phyloP scores from a whole-genome alignment of 176 grass and related monocot genomes.

The Metroxylon sagu region DNA sequence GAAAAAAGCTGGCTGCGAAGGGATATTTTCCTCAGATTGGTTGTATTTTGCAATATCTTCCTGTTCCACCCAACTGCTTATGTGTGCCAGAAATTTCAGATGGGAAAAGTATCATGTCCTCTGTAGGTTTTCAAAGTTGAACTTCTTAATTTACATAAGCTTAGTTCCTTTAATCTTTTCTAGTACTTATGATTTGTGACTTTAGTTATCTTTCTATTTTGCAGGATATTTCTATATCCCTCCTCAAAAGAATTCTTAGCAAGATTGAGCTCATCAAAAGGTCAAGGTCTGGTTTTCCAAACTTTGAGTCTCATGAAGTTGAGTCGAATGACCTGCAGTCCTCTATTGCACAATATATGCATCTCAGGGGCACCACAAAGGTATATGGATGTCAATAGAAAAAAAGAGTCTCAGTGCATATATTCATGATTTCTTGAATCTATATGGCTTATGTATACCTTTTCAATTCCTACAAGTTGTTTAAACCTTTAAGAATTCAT shows the following conservation, averaged over 20 bases:
- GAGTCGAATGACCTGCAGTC: constrained; percentile 69
- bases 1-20: constrained; percentile 51
- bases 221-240: constrained; percentile 68
- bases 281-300: constrained; percentile 69
- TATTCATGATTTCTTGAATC: no score
- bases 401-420: no score
- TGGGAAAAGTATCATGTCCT: constrained; percentile 72
- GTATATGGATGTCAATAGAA: constrained; percentile 23
- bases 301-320: constrained; percentile 66
- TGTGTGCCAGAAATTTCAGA: constrained; percentile 79
- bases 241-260: constrained; percentile 72
- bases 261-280: constrained; percentile 93
- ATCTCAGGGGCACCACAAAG: constrained; percentile 78
- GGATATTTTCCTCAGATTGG: constrained; percentile 60
- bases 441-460: no score
- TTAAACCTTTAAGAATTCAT: constrained; percentile 2
- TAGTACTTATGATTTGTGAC: background rate
- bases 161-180: background rate
- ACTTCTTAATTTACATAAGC: background rate
- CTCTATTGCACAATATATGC: constrained; percentile 58
- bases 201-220: constrained; percentile 15
- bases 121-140: constrained; percentile 45
- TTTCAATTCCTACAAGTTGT: constrained; percentile 1
- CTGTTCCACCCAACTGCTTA: constrained; percentile 81
- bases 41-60: constrained; percentile 74